Conservation (phyloP, 192 early-diverging fungal species). For the Helicostylum pulchrum region DNA sequence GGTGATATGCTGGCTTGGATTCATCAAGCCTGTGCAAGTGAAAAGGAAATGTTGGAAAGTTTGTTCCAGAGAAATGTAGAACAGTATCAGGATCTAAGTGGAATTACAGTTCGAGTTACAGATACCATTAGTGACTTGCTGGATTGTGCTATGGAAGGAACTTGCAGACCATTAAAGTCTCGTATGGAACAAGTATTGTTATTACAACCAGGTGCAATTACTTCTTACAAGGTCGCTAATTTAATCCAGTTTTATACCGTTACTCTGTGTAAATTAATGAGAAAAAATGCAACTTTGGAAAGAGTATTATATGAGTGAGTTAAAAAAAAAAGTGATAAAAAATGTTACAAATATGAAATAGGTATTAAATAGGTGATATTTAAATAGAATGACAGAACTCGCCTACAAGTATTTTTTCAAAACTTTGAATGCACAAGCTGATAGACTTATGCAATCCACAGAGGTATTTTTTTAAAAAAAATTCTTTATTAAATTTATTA, state of each 20-base stretch:
- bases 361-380: background rate
- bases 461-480: constrained; percentile 40
- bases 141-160: constrained; percentile 71
- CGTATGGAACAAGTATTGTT: constrained; percentile 77
- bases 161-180: constrained; percentile 69
- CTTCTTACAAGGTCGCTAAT: constrained; percentile 65
- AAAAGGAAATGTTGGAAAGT: constrained; percentile 84
- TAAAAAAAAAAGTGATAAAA: background rate
- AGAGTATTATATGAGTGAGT: constrained; percentile 56
- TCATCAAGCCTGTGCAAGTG: constrained; percentile 86
- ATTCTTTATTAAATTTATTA: constrained; percentile 7
- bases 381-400: constrained; percentile 45
- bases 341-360: background rate
- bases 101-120: constrained; percentile 1
- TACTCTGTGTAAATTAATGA: constrained; percentile 62
- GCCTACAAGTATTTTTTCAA: constrained; percentile 59
- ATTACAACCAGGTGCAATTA: constrained; percentile 60
- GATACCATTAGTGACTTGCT: constrained; percentile 43
- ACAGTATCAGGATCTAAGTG: background rate
- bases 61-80: constrained; percentile 45
- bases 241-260: constrained; percentile 74
- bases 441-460: constrained; percentile 41
- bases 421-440: constrained; percentile 48
- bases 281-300: constrained; percentile 47
- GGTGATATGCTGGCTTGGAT: constrained; percentile 98